These are phyloP conservation scores for Amaranthus tricolor DNA, from an alignment of 179 eudicot species.

Conservation along the genomic window DNA sequence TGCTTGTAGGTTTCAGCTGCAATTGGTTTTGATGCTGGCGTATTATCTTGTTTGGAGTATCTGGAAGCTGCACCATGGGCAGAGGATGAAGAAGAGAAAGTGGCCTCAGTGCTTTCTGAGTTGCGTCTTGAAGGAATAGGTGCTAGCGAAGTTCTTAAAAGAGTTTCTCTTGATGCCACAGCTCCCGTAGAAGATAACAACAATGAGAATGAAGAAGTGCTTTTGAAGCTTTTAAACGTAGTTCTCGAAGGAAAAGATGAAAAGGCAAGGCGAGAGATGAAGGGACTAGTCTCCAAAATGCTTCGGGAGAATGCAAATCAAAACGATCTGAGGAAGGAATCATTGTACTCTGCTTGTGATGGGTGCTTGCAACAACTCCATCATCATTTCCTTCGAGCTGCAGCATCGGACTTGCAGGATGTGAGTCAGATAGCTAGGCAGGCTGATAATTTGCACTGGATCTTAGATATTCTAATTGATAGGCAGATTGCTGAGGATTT, in stretches of 20 bases:
- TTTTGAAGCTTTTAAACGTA: conserved; percentile 77
- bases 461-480: conserved; percentile 80
- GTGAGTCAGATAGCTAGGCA: conserved; percentile 74
- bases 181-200: conserved; percentile 33
- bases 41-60: conserved; percentile 89
- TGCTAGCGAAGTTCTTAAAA: conserved; percentile 80
- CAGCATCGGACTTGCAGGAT: conserved; percentile 48
- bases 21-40: conserved; percentile 95
- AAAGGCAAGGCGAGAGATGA: conserved; percentile 96
- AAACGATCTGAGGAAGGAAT: conserved; percentile 76
- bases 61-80: conserved; percentile 99
- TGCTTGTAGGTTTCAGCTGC: conserved; percentile 80
- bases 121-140: conserved; percentile 78
- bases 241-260: conserved; percentile 96
- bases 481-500: conserved; percentile 86
- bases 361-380: conserved; percentile 60
- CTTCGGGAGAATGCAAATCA: conserved; percentile 75
- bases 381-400: conserved; percentile 49
- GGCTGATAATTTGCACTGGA: conserved; percentile 89
- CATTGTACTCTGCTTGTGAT: conserved; percentile 78
- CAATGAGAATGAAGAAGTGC: conserved; percentile 67
- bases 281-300: conserved; percentile 79
- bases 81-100: conserved; percentile 90
- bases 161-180: conserved; percentile 65
- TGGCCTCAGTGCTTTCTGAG: conserved; percentile 66